Evolutionary conservation across 208 protist genomes (phyloP).

Genomic region (Kentomonas sorsogonicus): DNA sequence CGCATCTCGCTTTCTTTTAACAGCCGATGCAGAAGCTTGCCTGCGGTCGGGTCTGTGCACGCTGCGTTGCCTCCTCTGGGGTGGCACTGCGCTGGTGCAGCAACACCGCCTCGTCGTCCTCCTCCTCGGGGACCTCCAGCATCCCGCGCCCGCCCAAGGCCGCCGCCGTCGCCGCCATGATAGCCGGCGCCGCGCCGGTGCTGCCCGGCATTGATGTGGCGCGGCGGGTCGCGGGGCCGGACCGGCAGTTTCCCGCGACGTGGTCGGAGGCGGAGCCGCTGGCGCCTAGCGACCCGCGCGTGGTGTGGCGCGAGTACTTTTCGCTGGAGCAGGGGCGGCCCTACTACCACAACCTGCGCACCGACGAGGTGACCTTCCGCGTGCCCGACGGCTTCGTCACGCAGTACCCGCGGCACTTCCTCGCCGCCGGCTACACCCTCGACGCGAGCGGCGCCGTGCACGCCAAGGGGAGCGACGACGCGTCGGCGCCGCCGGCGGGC

Average conservation of each 20-base stretch:
- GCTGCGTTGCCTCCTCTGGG: no score
- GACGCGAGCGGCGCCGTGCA: conserved; percentile 44
- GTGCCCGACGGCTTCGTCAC: conserved; percentile 78
- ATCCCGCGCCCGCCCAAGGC: background rate
- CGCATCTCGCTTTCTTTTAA: no score
- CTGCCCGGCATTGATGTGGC: conserved; percentile 57
- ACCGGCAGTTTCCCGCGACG: conserved; percentile 48
- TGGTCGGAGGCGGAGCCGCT: conserved; percentile 35
- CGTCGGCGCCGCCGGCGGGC: background rate
- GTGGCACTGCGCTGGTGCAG: no score
- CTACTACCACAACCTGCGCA: conserved; percentile 75
- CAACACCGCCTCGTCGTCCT: no score
- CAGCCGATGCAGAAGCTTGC: no score
- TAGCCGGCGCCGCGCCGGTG: background rate
- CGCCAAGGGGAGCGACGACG: background rate
- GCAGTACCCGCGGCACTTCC: conserved; percentile 58
- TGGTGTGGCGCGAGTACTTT: conserved; percentile 73
- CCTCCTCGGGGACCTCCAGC: no score
- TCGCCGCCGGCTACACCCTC: conserved; percentile 31
- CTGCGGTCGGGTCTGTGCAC: no score
- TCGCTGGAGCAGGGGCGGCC: conserved; percentile 46
- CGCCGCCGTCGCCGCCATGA: background rate
- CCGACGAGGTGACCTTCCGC: conserved; percentile 47
- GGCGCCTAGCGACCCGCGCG: conserved; percentile 38
- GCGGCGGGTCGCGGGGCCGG: conserved; percentile 33